Evolutionary conservation across 148 eudicot species (phyloP), one percentile per base, ranked within the genome.

Genomic region (Rhododendron vialii): DNA sequence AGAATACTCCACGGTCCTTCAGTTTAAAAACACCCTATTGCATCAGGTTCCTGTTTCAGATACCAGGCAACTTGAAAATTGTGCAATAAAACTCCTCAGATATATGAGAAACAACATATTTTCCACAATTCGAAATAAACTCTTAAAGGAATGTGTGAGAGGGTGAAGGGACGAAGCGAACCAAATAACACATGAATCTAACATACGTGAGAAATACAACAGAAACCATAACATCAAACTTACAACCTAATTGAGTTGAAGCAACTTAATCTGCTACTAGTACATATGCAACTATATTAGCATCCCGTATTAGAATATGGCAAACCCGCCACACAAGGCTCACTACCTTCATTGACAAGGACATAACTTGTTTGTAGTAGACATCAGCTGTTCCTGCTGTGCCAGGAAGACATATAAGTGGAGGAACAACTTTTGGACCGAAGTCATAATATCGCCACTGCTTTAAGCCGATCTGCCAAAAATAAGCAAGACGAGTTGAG

Each of bases 381-480:
- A 95, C 96, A 91, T 97, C 99, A 20, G 99, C 96, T 83, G 98
- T 94, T 89, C 99, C 98, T 81, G 95, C 95, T 86, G 89, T 94
- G 83, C 95, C 98, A 73, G 99, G 98, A 82, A 97, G 88, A 83
- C 99, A 97, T 73, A 97, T 91, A 82, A 97, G 94, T 38, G 99
- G 98, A 78, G 99, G 96, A 87, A 97, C 98, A 47, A 84, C 91
- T 93, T 97, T 97, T 36, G 99, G 99, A 84, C 99, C 99, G 88
- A 93, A 95, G 90, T 97, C 99, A 88, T 95, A 97, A 88, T 97
- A 97, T 85, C 96, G 93, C 99, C 99, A 97, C 86, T 95, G 99
- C 91, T 94, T 97, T 86, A 92, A 78, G 50, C 95, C 98, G 82
- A 97, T 93, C 99, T 97, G 86, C 73, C 89, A 74, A 26, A 69